Evolutionary conservation across 495 filamentous ascomycete species (phyloP).

Genomic region (Aspergillus wentii): DNA sequence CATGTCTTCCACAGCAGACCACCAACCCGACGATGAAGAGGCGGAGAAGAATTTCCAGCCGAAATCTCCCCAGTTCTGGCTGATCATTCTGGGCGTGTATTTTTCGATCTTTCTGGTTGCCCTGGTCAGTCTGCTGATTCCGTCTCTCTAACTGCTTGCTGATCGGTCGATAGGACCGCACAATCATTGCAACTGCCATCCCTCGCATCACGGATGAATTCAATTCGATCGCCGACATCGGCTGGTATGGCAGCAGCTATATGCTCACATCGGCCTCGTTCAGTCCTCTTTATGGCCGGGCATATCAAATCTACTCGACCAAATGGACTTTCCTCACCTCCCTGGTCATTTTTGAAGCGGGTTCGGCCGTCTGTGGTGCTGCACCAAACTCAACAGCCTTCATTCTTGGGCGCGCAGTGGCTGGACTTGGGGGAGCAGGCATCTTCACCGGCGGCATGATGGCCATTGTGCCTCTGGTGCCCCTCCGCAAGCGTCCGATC

Average conservation of each 20-base stretch:
- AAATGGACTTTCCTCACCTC: conserved; percentile 56
- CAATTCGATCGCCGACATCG: conserved; percentile 52
- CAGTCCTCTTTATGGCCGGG: too few species aligned
- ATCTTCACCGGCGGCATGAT: conserved; percentile 34
- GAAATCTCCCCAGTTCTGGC: conserved; percentile 26
- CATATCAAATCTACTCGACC: conserved; percentile 52
- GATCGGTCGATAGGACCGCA: too few species aligned
- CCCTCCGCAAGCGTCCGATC: too few species aligned
- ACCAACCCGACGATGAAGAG: conserved; percentile 27
- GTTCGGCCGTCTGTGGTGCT: conserved; percentile 60
- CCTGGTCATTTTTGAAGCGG: conserved; percentile 64
- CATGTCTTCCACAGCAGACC: conserved; percentile 11
- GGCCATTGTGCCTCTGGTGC: too few species aligned
- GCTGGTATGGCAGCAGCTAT: too few species aligned
- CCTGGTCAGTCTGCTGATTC: conserved; percentile 17
- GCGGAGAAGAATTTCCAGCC: conserved; percentile 35
- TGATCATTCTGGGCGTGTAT: conserved; percentile 27
- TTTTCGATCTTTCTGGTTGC: conserved; percentile 31
- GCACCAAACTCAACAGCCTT: conserved; percentile 51
- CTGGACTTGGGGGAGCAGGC: conserved; percentile 31
- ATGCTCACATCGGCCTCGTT: too few species aligned
- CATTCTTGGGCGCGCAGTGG: conserved; percentile 56
- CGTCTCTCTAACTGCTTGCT: not conserved
- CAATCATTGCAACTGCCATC: too few species aligned
- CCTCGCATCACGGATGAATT: too few species aligned